phyloP scores from a whole-genome alignment of 352 stramenopile species.

The Pythium oligandrum region DNA sequence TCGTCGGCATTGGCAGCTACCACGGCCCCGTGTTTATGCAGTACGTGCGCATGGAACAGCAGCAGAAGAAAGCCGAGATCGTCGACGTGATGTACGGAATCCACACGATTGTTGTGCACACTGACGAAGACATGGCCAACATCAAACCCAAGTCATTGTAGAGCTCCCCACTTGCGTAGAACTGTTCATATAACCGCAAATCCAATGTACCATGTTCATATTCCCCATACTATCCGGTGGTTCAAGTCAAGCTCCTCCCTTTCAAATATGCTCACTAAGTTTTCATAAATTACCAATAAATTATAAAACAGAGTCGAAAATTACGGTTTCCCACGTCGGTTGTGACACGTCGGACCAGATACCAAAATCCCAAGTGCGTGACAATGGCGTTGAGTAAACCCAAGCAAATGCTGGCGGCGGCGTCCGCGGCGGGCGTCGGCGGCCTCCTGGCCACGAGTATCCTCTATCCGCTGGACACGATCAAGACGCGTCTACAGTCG shows the following conservation, averaged over 20 bases:
- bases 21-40: slow-evolving; percentile 83
- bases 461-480: slow-evolving; percentile 81
- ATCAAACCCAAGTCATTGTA: slow-evolving; percentile 10
- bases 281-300: no score
- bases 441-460: slow-evolving; percentile 74
- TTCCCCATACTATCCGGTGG: no score
- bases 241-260: no score
- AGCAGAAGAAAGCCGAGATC: slow-evolving; percentile 58
- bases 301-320: no score
- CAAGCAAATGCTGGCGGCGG: slow-evolving; percentile 77
- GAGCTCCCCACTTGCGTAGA: not conserved
- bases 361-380: no score
- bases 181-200: no score
- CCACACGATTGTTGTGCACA: slow-evolving; percentile 59
- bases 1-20: slow-evolving; percentile 78
- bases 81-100: slow-evolving; percentile 49
- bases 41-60: slow-evolving; percentile 77
- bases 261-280: no score
- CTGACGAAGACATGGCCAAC: not conserved
- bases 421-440: slow-evolving; percentile 67
- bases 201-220: no score
- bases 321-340: no score
- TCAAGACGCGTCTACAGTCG: slow-evolving; percentile 88
- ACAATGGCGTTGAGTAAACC: slow-evolving; percentile 74
- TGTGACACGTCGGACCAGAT: no score